Evolutionary conservation across 2,329 filamentous ascomycete species (phyloP).

Genomic region (Botrytis pseudocinerea): DNA sequence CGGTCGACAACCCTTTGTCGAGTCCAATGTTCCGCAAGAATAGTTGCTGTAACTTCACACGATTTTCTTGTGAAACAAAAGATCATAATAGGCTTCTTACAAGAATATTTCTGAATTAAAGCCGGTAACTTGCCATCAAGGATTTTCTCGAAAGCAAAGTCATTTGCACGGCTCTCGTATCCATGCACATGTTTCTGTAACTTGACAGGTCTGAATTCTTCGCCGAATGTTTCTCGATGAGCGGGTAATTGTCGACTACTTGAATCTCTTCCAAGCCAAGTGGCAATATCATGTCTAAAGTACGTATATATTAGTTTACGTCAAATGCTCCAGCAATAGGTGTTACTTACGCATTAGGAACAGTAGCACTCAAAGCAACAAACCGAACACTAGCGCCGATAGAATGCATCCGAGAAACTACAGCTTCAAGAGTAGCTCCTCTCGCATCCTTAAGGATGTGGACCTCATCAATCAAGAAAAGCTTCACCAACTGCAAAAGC

Average conservation of each 20-base stretch:
- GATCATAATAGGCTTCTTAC: slow-evolving; percentile 75
- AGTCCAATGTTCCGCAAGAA: slow-evolving; percentile 66
- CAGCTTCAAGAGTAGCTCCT: slow-evolving; percentile 77
- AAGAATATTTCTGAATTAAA: slow-evolving; percentile 65
- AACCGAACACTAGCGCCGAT: slow-evolving; percentile 75
- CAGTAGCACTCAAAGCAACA: slow-evolving; percentile 77
- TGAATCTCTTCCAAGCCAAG: slow-evolving; percentile 71
- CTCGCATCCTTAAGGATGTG: slow-evolving; percentile 80
- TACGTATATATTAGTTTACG: not conserved
- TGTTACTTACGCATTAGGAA: slow-evolving; percentile 64
- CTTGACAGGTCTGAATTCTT: slow-evolving; percentile 77
- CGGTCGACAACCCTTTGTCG: slow-evolving; percentile 51
- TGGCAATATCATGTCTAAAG: slow-evolving; percentile 64
- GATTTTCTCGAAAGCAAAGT: slow-evolving; percentile 73
- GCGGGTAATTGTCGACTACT: slow-evolving; percentile 63
- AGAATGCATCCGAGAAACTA: slow-evolving; percentile 85
- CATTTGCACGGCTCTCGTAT: slow-evolving; percentile 62
- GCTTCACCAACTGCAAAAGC: slow-evolving; percentile 71
- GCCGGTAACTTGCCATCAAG: slow-evolving; percentile 66
- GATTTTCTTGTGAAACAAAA: slow-evolving; percentile 80
- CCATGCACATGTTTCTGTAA: slow-evolving; percentile 77
- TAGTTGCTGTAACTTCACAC: slow-evolving; percentile 65
- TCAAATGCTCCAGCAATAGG: no score
- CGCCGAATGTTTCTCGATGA: slow-evolving; percentile 68
- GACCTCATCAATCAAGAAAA: slow-evolving; percentile 86